Conservation (phyloP, 805 yeast genomes). For the Candida nanaspora region DNA sequence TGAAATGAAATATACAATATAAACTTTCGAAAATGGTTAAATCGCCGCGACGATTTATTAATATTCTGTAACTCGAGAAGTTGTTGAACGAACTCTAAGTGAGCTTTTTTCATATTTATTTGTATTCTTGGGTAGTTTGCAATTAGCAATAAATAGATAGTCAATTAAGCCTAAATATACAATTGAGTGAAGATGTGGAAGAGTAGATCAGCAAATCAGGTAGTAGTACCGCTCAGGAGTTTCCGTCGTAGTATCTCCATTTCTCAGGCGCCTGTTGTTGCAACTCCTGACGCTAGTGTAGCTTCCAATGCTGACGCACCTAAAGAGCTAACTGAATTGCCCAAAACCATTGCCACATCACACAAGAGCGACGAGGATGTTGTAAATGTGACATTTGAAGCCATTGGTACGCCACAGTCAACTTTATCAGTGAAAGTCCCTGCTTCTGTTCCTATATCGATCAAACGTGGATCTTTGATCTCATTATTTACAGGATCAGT, state of each 20-base stretch:
- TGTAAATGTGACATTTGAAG: conserved; percentile 25
- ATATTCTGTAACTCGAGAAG: no score
- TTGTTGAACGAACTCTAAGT: no score
- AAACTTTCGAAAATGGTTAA: no score
- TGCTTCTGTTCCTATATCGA: conserved; percentile 49
- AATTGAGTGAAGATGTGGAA: no score
- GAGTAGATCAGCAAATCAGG: no score
- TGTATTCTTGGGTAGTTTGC: no score
- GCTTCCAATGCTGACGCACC: neutral
- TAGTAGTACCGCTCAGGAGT: no score
- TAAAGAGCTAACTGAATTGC: neutral
- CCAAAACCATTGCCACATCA: neutral
- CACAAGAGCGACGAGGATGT: neutral
- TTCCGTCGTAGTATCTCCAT: neutral
- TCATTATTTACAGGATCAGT: conserved; percentile 30
- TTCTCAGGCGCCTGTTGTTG: neutral
- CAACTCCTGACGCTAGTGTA: neutral
- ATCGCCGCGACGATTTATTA: no score
- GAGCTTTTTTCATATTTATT: no score
- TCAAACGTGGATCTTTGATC: conserved; percentile 42
- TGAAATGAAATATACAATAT: no score
- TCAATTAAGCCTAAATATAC: no score
- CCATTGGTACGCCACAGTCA: conserved; percentile 43
- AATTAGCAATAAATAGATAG: no score
- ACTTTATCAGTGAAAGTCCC: conserved; percentile 45